phyloP scores from a whole-genome alignment of 2,329 filamentous ascomycete genomes.

The Aspergillus costaricaensis region DNA sequence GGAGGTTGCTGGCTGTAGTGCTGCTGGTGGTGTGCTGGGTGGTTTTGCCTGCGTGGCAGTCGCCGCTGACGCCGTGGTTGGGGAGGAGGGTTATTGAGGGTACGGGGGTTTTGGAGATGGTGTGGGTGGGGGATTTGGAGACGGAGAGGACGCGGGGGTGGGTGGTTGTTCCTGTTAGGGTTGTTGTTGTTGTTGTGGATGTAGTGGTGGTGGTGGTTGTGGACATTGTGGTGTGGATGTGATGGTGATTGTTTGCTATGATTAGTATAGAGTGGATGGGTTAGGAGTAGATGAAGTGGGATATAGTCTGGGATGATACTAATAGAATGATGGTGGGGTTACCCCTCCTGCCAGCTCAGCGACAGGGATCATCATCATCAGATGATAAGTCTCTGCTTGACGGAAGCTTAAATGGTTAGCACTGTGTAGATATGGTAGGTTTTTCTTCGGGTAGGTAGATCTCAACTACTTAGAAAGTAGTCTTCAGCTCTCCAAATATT shows the following conservation, averaged over 20 bases:
- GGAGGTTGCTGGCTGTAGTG: conserved; percentile 13
- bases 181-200: background rate
- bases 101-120: conserved; percentile 12
- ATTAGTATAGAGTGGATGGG: background rate
- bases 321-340: background rate
- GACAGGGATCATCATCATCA: background rate
- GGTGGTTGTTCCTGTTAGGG: background rate
- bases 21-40: conserved; percentile 15
- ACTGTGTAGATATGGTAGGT: no score
- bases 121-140: conserved; percentile 7
- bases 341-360: background rate
- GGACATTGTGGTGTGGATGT: background rate
- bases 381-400: no score
- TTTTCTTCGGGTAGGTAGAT: no score
- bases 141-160: conserved; percentile 5
- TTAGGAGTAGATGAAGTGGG: background rate
- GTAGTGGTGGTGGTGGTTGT: background rate
- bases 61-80: conserved; percentile 14
- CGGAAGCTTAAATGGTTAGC: no score
- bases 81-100: conserved; percentile 8
- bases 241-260: background rate
- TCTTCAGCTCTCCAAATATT: no score
- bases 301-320: background rate
- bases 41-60: conserved; percentile 15
- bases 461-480: no score